Evolutionary conservation across 306 rosid genomes (phyloP).

Genomic region (Biancaea sappan): DNA sequence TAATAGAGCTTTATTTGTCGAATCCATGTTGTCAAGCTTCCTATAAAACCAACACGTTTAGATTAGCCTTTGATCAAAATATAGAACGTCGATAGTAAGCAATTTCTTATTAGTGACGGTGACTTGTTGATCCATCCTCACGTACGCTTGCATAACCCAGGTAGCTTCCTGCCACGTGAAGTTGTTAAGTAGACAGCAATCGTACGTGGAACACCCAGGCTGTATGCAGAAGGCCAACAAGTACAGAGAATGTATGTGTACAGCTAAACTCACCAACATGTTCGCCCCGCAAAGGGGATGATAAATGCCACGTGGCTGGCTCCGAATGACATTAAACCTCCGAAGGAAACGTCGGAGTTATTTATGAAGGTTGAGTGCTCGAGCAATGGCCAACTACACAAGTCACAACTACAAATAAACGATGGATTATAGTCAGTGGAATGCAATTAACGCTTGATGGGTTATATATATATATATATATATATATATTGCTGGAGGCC

Average conservation of each 20-base stretch:
- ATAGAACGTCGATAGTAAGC: background rate
- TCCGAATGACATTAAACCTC: background rate
- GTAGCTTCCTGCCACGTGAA: background rate
- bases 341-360: background rate
- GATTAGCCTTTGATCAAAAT: background rate
- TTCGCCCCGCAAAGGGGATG: background rate
- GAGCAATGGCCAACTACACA: background rate
- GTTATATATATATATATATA: too few relatives aligned
- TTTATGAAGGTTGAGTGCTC: too few relatives aligned
- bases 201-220: slow-evolving; percentile 10
- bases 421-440: too few relatives aligned
- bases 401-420: too few relatives aligned
- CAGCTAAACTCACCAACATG: slow-evolving; percentile 2
- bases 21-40: background rate
- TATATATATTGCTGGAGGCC: too few relatives aligned
- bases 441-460: too few relatives aligned
- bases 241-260: slow-evolving; percentile 2
- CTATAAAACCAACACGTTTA: background rate
- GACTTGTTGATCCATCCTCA: background rate
- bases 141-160: too few relatives aligned
- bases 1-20: background rate
- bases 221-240: slow-evolving; percentile 9
- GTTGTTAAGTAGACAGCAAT: background rate
- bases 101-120: background rate
- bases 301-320: background rate